phyloP scores from a whole-genome alignment of 495 filamentous ascomycete species.

The Staphylotrichum longicolle region DNA sequence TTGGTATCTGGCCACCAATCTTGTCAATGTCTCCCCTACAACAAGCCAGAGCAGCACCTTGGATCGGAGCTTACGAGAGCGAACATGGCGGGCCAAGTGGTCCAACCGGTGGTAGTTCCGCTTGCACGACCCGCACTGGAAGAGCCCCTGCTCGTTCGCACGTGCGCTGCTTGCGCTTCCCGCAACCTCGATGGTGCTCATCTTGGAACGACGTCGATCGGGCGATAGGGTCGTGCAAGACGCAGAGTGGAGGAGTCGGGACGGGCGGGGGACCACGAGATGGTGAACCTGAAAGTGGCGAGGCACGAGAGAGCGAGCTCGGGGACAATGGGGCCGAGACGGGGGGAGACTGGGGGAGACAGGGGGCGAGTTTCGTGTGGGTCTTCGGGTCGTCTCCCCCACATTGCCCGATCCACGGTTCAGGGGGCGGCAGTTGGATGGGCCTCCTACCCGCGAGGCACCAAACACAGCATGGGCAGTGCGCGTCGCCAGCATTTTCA shows the following conservation, averaged over 20 bases:
- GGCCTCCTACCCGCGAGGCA: too few relatives aligned
- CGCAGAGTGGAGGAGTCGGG: conserved; percentile 2
- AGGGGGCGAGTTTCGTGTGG: neutral
- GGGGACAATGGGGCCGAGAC: neutral
- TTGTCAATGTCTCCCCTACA: neutral
- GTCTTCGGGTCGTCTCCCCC: neutral
- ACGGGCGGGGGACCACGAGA: neutral
- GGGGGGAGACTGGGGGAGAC: neutral
- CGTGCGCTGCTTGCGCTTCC: neutral
- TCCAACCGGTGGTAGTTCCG: conserved; percentile 18
- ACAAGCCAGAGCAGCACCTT: neutral
- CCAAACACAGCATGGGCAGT: too few relatives aligned
- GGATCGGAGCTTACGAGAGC: conserved; percentile 14
- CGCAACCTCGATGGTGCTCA: conserved; percentile 13
- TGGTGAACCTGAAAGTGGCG: neutral
- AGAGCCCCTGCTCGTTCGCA: conserved; percentile 12
- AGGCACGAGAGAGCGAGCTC: neutral
- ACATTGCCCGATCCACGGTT: conserved; percentile 1
- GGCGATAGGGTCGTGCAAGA: neutral
- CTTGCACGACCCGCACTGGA: conserved; percentile 21
- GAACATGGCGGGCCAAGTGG: conserved; percentile 24
- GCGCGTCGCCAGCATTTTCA: too few relatives aligned
- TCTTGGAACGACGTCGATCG: neutral
- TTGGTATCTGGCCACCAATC: conserved; percentile 11
- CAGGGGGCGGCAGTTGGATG: neutral